Evolutionary conservation across 768 basidiomycete genomes (phyloP), one percentile per base, ranked within the genome.

Genomic region (Tulasnella sp.): DNA sequence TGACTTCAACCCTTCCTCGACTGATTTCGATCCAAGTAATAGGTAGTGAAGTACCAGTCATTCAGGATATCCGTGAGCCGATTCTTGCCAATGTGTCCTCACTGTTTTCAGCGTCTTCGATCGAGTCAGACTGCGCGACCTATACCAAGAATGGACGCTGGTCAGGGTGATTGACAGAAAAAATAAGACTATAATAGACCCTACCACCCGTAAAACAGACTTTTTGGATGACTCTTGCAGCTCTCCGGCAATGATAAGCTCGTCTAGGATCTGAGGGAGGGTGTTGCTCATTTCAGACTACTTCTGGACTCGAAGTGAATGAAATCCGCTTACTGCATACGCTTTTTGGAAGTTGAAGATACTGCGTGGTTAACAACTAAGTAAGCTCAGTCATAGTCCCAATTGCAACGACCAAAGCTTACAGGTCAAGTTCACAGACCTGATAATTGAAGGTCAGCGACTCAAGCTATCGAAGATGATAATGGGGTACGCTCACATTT

Each of bases 341-440:
- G 93, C 94, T 70, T 92, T 89, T 69, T 97, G 88, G 69, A 97
- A 97, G 74, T 96, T 96, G 80, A 96, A 98, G 65, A 97, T 94
- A 54, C 90, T 92, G 63, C 3, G 21, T 38, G 24, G 30, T 4
- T 25, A 15, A 15, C 1, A 56, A 15, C 38, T 41, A 7, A 41
- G 8, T 44, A n/a, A 24, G 10, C 30, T 29, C 19, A 3, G 34
- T 15, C 17, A 24, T 5, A 3, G 24, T 21, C 2, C 11, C 53
- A 2, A 7, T 38, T 7, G 30, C 12, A 55, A 22, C 30, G 17
- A 10, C 22, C n/a, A 22, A 11, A 1, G 61, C 82, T 69, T 68
- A 92, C 90, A 98, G 74, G 71, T 97, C 94, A 59, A 97, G 74
- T 70, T 98, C 94, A 73, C 74, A 77, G 4, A 75, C 73, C 71